Evolutionary conservation across 2,329 filamentous ascomycete genomes (phyloP).

Genomic region (Rasamsonia emersonii): DNA sequence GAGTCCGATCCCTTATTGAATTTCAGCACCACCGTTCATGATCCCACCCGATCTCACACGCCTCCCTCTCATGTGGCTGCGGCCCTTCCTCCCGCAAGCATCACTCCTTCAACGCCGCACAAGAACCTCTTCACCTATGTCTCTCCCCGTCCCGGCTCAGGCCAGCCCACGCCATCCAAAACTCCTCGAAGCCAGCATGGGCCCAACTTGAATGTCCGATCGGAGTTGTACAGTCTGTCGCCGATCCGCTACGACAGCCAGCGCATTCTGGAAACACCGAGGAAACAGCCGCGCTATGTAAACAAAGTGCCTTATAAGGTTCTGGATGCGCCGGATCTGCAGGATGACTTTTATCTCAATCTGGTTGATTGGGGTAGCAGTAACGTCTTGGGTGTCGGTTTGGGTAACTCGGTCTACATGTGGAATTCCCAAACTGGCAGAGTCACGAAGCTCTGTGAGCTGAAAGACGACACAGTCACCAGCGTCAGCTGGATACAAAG

Average conservation of each 20-base stretch:
- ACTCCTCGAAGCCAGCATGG: conserved; percentile 84
- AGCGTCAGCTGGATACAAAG: conserved; percentile 98
- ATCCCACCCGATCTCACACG: conserved; percentile 68
- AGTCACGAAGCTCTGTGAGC: conserved; percentile 87
- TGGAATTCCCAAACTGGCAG: conserved; percentile 91
- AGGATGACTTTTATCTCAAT: conserved; percentile 96
- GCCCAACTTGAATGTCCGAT: conserved; percentile 77
- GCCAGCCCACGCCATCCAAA: conserved; percentile 80
- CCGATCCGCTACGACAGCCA: conserved; percentile 90
- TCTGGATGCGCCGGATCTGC: conserved; percentile 86
- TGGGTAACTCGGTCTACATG: conserved; percentile 93
- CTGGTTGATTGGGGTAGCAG: conserved; percentile 96
- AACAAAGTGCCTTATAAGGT: conserved; percentile 98
- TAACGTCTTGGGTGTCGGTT: conserved; percentile 84
- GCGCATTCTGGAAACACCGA: conserved; percentile 81
- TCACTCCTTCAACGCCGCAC: conserved; percentile 90
- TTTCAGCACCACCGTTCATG: conserved; percentile 45
- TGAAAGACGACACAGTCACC: conserved; percentile 88
- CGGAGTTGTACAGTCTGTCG: conserved; percentile 91
- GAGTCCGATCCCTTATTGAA: conserved; percentile 45
- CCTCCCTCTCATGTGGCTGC: conserved; percentile 62
- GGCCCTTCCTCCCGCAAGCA: conserved; percentile 58
- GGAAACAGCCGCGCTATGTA: conserved; percentile 79
- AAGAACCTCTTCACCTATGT: conserved; percentile 95
- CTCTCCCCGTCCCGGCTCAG: conserved; percentile 63